phyloP scores from a whole-genome alignment of 176 grass and related monocot species.

The Cymbopogon citratus region DNA sequence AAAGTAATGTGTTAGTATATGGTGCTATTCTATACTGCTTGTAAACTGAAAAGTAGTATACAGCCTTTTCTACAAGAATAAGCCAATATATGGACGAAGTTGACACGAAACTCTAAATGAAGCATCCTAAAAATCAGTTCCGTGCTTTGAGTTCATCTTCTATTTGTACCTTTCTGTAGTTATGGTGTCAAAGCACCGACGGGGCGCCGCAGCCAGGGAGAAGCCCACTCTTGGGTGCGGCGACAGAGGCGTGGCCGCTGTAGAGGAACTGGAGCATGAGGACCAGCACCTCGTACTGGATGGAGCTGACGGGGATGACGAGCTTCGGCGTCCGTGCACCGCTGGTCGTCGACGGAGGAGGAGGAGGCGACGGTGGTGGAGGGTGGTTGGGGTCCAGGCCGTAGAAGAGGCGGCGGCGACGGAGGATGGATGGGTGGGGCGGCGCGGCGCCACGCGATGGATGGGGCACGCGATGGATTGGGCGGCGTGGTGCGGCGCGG shows the following conservation, averaged over 20 bases:
- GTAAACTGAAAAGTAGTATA: neutral
- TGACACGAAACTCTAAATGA: neutral
- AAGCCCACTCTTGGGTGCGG: slow-evolving; percentile 81
- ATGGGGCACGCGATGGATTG: no score
- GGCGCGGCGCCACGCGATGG: no score
- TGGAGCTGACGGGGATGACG: slow-evolving; percentile 86
- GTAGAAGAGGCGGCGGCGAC: no score
- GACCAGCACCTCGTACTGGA: slow-evolving; percentile 90
- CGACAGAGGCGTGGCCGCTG: slow-evolving; percentile 86
- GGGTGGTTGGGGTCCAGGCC: slow-evolving; percentile 56
- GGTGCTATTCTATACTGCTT: neutral
- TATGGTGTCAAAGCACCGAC: no score
- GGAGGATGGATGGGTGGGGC: no score
- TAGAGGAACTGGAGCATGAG: slow-evolving; percentile 95
- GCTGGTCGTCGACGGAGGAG: neutral
- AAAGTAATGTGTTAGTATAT: neutral
- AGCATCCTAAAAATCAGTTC: neutral
- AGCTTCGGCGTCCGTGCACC: no score
- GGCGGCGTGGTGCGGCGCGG: no score
- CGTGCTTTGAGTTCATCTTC: neutral
- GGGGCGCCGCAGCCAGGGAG: slow-evolving; percentile 21
- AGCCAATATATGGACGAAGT: neutral
- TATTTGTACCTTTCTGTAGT: neutral
- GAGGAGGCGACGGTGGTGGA: neutral
- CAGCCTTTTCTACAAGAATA: neutral